These are phyloP conservation scores for Xylaria sp. DNA, from an alignment of 495 filamentous ascomycete genomes.

Conservation along the genomic window DNA sequence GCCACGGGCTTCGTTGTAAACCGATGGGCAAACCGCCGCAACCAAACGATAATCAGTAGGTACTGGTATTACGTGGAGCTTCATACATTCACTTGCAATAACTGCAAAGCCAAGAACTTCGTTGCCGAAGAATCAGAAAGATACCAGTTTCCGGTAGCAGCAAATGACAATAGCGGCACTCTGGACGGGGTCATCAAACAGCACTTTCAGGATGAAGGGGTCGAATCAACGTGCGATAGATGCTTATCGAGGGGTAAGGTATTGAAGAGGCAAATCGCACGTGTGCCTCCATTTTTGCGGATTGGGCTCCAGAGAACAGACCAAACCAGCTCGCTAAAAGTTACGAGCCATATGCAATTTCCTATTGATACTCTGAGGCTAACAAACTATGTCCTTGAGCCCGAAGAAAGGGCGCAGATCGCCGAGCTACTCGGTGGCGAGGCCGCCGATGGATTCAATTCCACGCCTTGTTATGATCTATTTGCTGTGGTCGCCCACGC, in stretches of 20 bases:
- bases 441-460: constrained; percentile 9
- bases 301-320: constrained; percentile 12
- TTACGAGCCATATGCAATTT: neutral
- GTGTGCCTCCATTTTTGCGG: constrained; percentile 23
- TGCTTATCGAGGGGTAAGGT: constrained; percentile 5
- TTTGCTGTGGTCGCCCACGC: constrained; percentile 54
- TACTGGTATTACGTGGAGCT: constrained; percentile 49
- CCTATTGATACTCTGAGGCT: constrained; percentile 9
- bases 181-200: neutral
- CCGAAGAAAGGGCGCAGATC: constrained; percentile 24
- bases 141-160: neutral
- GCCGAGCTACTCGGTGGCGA: constrained; percentile 10
- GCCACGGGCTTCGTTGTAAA: constrained; percentile 35
- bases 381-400: neutral
- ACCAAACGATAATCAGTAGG: constrained; percentile 43
- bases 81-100: constrained; percentile 36
- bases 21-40: constrained; percentile 41
- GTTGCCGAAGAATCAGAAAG: constrained; percentile 4
- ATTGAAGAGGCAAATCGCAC: constrained; percentile 2
- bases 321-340: constrained; percentile 7
- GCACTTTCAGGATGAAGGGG: neutral
- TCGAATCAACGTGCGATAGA: constrained; percentile 3
- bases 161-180: neutral
- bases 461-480: constrained; percentile 49
- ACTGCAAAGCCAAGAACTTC: constrained; percentile 36